Percentiles rank a stretch among this genome's conserved stretches.
Conservation (phyloP, 345 rosid genomes). For the Barbarea vulgaris region DNA sequence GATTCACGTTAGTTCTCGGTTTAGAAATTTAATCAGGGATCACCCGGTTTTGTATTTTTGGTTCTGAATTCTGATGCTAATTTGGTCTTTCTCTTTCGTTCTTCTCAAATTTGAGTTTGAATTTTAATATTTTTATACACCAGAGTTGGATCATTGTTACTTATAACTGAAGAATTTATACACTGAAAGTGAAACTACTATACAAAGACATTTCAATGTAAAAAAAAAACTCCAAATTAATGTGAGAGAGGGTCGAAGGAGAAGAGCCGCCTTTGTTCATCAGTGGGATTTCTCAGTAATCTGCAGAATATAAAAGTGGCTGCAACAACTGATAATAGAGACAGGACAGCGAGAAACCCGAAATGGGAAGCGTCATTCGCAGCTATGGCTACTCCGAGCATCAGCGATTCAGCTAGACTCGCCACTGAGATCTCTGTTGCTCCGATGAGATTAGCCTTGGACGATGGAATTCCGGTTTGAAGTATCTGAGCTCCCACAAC, state of each 20-base stretch:
- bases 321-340: slow-evolving; percentile 81
- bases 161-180: slow-evolving; percentile 21
- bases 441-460: slow-evolving; percentile 92
- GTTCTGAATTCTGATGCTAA: neutral
- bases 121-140: neutral
- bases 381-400: slow-evolving; percentile 84
- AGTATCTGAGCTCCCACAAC: slow-evolving; percentile 92
- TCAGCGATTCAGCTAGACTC: slow-evolving; percentile 83
- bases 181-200: slow-evolving; percentile 21
- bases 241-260: slow-evolving; percentile 44
- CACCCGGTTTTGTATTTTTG: neutral
- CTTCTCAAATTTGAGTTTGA: neutral
- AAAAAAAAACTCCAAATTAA: slow-evolving; percentile 13
- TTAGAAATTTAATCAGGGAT: neutral
- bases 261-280: slow-evolving; percentile 78
- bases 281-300: slow-evolving; percentile 84
- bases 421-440: slow-evolving; percentile 89
- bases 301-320: slow-evolving; percentile 88
- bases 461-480: slow-evolving; percentile 89
- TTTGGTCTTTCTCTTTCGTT: neutral
- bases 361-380: slow-evolving; percentile 88
- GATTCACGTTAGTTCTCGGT: neutral
- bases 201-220: slow-evolving; percentile 28
- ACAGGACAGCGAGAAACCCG: slow-evolving; percentile 66
- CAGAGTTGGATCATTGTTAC: neutral